Percentiles rank a stretch among this genome's conserved stretches.
phyloP scores from a whole-genome alignment of 345 rosid species.

The Citrus australasica region DNA sequence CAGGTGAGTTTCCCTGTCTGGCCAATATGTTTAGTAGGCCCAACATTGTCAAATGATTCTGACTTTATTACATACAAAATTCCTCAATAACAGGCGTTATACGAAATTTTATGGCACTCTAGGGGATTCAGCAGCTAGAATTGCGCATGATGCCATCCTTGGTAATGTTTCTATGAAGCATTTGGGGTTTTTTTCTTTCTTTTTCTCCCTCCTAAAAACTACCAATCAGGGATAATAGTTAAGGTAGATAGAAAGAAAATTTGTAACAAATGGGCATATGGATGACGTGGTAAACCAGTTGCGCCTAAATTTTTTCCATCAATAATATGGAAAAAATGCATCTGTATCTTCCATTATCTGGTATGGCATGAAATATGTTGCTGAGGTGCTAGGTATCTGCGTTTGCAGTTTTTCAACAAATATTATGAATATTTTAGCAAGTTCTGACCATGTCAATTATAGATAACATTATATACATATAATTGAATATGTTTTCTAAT shows the following conservation, averaged over 20 bases:
- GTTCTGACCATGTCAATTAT: not conserved
- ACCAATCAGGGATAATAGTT: too few relatives aligned
- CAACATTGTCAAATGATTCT: not conserved
- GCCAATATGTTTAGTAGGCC: not conserved
- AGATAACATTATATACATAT: not conserved
- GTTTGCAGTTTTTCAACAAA: too few relatives aligned
- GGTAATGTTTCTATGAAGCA: conserved; percentile 37
- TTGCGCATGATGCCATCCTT: conserved; percentile 75
- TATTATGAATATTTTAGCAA: not conserved
- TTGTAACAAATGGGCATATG: too few relatives aligned
- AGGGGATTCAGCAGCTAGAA: conserved; percentile 79
- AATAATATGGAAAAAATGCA: too few relatives aligned
- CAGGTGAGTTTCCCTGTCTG: conserved; percentile 38
- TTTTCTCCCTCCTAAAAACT: too few relatives aligned
- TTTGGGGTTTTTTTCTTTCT: not conserved
- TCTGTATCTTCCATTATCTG: too few relatives aligned
- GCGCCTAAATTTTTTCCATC: too few relatives aligned
- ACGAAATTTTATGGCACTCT: conserved; percentile 76
- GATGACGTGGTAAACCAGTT: too few relatives aligned
- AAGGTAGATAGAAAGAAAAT: too few relatives aligned
- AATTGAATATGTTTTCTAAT: conserved; percentile 6
- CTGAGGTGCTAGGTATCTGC: too few relatives aligned
- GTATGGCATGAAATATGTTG: too few relatives aligned
- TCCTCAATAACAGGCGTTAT: conserved; percentile 57
- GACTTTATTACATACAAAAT: not conserved